These are phyloP conservation scores for Ustilago xerochloae DNA, from an alignment of 1,284 basidiomycete genomes.

Conservation along the genomic window DNA sequence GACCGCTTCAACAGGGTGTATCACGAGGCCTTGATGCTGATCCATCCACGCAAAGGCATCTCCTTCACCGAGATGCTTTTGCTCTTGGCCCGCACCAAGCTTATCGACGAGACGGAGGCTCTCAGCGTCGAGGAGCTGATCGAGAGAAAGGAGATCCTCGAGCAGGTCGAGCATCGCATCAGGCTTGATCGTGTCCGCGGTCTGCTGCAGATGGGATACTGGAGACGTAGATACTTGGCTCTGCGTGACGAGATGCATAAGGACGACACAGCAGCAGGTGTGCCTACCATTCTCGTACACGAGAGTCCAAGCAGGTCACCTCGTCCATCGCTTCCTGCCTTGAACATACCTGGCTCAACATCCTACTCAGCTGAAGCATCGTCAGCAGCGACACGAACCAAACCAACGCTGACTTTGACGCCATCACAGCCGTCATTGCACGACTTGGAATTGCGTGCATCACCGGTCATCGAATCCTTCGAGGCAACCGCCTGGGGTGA, in stretches of 20 bases:
- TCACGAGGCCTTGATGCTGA: conserved; percentile 70
- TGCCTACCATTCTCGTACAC: conserved; percentile 28
- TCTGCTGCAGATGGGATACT: conserved; percentile 56
- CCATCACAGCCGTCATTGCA: conserved; percentile 30
- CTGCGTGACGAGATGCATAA: conserved; percentile 30
- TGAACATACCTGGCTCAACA: conserved; percentile 17
- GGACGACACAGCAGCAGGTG: conserved; percentile 5
- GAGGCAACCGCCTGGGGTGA: conserved; percentile 53
- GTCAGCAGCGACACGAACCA: not conserved
- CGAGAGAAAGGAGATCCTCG: conserved; percentile 53
- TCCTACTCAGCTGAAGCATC: not conserved
- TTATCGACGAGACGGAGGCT: conserved; percentile 79
- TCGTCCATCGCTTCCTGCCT: conserved; percentile 10
- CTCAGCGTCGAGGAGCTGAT: conserved; percentile 64
- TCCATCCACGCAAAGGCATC: conserved; percentile 75
- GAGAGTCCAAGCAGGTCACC: conserved; percentile 11
- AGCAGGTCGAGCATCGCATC: conserved; percentile 59
- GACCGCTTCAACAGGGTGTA: conserved; percentile 64
- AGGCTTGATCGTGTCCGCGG: conserved; percentile 60
- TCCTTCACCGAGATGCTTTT: conserved; percentile 91
- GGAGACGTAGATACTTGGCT: conserved; percentile 57
- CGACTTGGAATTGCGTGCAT: conserved; percentile 39
- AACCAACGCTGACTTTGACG: conserved; percentile 17
- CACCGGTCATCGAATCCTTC: conserved; percentile 47
- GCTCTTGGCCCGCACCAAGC: conserved; percentile 87